These are phyloP conservation scores for Colletotrichum filicis DNA, from an alignment of 2,329 filamentous ascomycete genomes.

Conservation along the genomic window DNA sequence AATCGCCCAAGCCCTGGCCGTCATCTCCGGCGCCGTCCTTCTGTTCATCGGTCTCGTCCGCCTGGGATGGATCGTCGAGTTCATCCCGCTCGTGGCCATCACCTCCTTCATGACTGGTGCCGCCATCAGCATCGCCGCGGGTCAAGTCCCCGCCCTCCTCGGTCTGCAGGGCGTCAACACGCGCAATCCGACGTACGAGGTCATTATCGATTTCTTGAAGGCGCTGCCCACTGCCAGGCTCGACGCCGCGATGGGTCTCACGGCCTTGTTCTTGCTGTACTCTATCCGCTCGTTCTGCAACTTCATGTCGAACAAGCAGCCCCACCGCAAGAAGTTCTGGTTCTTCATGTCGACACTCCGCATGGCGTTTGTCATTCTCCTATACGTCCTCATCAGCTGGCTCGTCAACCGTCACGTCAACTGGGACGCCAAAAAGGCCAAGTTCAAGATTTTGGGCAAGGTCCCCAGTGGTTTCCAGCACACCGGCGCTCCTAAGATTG, in stretches of 20 bases:
- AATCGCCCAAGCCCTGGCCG: slow-evolving; percentile 55
- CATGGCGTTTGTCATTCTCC: slow-evolving; percentile 82
- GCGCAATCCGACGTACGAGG: slow-evolving; percentile 55
- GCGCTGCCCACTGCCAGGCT: slow-evolving; percentile 57
- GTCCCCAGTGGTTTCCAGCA: slow-evolving; percentile 81
- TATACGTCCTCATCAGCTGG: slow-evolving; percentile 83
- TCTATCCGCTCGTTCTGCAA: slow-evolving; percentile 71
- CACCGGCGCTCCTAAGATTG: slow-evolving; percentile 73
- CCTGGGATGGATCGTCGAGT: slow-evolving; percentile 62
- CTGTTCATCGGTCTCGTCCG: slow-evolving; percentile 57
- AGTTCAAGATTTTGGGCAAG: slow-evolving; percentile 71
- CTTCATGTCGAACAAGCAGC: slow-evolving; percentile 73
- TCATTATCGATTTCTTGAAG: slow-evolving; percentile 56
- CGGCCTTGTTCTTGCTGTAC: slow-evolving; percentile 74
- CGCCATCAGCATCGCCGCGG: slow-evolving; percentile 61
- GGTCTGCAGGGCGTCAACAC: slow-evolving; percentile 58
- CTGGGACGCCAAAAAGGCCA: slow-evolving; percentile 57
- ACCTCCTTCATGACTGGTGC: slow-evolving; percentile 62
- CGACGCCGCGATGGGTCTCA: slow-evolving; percentile 79
- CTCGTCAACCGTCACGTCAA: slow-evolving; percentile 72
- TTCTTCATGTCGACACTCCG: slow-evolving; percentile 84
- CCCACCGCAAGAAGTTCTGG: slow-evolving; percentile 74
- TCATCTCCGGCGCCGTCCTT: slow-evolving; percentile 57
- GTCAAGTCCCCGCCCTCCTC: slow-evolving; percentile 56
- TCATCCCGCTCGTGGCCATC: slow-evolving; percentile 62